phyloP scores from a whole-genome alignment of 2,329 filamentous ascomycete genomes.

The Colletotrichum costaricense region DNA sequence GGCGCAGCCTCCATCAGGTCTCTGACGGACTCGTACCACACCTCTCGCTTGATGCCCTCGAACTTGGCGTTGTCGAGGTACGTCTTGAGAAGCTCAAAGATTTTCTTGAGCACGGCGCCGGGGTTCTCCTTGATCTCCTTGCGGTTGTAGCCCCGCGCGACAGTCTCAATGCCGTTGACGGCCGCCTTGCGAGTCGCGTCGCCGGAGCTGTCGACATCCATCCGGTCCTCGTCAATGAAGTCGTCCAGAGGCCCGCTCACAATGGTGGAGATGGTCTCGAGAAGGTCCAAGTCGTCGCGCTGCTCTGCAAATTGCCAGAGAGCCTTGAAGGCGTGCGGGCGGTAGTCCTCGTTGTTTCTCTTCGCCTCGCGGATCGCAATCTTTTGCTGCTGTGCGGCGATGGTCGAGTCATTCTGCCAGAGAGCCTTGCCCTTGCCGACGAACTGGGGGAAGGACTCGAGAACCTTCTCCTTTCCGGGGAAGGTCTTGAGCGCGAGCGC shows the following conservation, averaged over 20 bases:
- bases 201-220: constrained; percentile 72
- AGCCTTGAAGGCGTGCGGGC: constrained; percentile 77
- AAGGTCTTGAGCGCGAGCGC: constrained; percentile 91
- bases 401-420: constrained; percentile 61
- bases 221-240: constrained; percentile 67
- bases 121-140: constrained; percentile 51
- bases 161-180: constrained; percentile 61
- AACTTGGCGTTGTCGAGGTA: constrained; percentile 54
- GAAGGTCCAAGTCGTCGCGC: constrained; percentile 76
- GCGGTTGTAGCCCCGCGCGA: constrained; percentile 61
- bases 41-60: constrained; percentile 56
- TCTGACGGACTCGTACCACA: constrained; percentile 62
- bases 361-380: constrained; percentile 89
- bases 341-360: constrained; percentile 87
- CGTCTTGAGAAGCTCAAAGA: constrained; percentile 53
- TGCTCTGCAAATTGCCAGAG: constrained; percentile 79
- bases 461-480: constrained; percentile 87
- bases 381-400: constrained; percentile 79
- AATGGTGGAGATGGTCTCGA: constrained; percentile 73
- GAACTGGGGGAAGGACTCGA: constrained; percentile 84
- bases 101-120: constrained; percentile 48
- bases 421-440: constrained; percentile 71
- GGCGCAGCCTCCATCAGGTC: constrained; percentile 60
- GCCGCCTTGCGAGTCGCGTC: constrained; percentile 58
- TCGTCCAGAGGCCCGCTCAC: constrained; percentile 72